Evolutionary conservation across 2,329 filamentous ascomycete species (phyloP), one percentile per base, ranked within the genome.

Genomic region (Aspergillus fructus): DNA sequence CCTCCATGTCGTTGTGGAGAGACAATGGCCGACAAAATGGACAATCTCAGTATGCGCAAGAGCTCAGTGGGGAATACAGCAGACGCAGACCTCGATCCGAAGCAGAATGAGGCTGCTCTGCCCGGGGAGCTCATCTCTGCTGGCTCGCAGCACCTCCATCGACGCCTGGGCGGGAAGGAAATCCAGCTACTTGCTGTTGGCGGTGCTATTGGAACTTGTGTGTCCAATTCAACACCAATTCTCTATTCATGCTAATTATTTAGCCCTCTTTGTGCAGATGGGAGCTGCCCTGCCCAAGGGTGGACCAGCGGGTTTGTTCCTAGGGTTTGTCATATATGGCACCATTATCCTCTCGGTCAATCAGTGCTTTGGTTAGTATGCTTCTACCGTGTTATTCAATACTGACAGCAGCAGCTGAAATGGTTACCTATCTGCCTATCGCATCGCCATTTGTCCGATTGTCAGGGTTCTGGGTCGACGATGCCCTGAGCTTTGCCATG

Each of bases 171-270:
- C 33, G 67, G 69, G 11, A 68, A 67, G 48, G 68, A 73, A 49
- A 64, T 74, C 8, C 71, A 74, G 54, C 63, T 74, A 2, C 66
- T 71, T 58, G 71, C 71, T 2, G 68, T 73, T 15, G 71, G 70
- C 17, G 70, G 71, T 30, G 69, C 71, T 8, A 73, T 72, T 53
- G 70, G 71, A 21, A 72, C 70, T n/a, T 69, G 69, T 69, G 62
- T 51, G 66, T 51, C 48, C n/a, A 23, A 27, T 15, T 15, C 8
- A 4, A 17, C 3, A 8, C 12, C 37, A 4, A 17, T 11, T n/a
- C 1, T 3, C 0, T 23, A 4, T 15, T n/a, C 5, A 30, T 24
- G 42, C 56, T 55, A n/a, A 55, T 30, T 30, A 6, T n/a, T 8
- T 23, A 66, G 65, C 66, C n/a, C 53, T 68, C 2, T 68, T 64